Conservation (phyloP, 2,329 filamentous ascomycete species). For the Exophiala alcalophila region DNA sequence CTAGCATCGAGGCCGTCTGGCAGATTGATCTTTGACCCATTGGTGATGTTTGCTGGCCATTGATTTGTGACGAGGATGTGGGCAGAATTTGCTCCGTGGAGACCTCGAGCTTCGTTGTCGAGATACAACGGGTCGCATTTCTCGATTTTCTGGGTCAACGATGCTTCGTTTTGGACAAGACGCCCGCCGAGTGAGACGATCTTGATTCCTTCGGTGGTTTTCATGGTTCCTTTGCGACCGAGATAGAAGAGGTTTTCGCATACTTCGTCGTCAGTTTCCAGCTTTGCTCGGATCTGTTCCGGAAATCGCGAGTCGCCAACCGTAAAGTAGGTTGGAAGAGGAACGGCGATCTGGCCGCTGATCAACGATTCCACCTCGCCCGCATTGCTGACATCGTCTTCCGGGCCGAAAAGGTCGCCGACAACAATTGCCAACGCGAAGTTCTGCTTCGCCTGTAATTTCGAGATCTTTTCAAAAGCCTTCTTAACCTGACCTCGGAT, state of each 20-base stretch:
- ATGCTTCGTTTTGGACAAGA: conserved; percentile 55
- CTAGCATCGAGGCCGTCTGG: conserved; percentile 51
- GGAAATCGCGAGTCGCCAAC: conserved; percentile 74
- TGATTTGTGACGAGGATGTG: conserved; percentile 84
- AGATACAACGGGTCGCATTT: conserved; percentile 76
- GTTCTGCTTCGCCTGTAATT: conserved; percentile 79
- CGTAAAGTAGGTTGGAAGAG: conserved; percentile 87
- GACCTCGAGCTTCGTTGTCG: conserved; percentile 68
- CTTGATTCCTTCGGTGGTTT: conserved; percentile 82
- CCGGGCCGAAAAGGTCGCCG: conserved; percentile 71
- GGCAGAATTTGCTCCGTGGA: conserved; percentile 72
- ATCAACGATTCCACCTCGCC: conserved; percentile 65
- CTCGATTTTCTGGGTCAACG: conserved; percentile 64
- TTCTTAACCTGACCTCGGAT: conserved; percentile 74
- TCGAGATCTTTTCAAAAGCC: conserved; percentile 75
- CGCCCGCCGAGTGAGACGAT: conserved; percentile 83
- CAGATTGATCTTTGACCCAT: conserved; percentile 63
- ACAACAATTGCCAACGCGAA: conserved; percentile 82
- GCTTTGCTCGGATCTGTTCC: conserved; percentile 63
- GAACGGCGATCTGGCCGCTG: conserved; percentile 67
- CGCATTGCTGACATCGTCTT: conserved; percentile 43
- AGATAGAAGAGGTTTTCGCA: conserved; percentile 90
- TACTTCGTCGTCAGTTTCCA: conserved; percentile 70
- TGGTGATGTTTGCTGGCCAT: conserved; percentile 75
- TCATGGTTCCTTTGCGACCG: conserved; percentile 80